Evolutionary conservation across 345 rosid genomes (phyloP).

Genomic region (Populus ilicifolia): DNA sequence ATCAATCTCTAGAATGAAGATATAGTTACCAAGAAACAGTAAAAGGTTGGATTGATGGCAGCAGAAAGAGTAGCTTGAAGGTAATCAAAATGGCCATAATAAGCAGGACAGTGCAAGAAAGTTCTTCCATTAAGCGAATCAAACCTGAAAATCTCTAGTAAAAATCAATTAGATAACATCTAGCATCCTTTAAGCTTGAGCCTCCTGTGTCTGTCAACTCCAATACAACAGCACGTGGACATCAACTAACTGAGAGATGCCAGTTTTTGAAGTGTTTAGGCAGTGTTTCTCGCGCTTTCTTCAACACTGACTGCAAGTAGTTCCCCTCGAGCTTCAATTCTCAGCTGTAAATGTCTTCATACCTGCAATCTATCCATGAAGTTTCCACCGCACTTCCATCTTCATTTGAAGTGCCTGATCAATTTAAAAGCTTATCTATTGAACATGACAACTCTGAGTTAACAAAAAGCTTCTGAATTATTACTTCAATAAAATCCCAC

Average conservation of each 20-base stretch:
- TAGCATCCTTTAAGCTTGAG: constrained; percentile 28
- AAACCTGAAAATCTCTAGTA: constrained; percentile 86
- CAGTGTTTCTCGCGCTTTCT: constrained; percentile 84
- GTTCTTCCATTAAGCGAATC: constrained; percentile 83
- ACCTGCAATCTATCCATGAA: constrained; percentile 92
- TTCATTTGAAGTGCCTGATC: constrained; percentile 81
- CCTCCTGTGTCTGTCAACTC: constrained; percentile 52
- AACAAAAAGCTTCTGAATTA: neutral
- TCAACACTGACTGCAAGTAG: constrained; percentile 71
- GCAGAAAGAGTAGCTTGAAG: constrained; percentile 73
- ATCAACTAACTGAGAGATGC: constrained; percentile 17
- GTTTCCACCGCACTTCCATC: constrained; percentile 87
- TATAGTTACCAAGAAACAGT: constrained; percentile 25
- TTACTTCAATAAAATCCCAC: constrained; percentile 11
- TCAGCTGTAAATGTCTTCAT: constrained; percentile 81
- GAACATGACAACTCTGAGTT: constrained; percentile 20
- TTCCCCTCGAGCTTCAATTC: constrained; percentile 95
- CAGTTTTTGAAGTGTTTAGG: constrained; percentile 20
- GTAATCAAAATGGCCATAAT: constrained; percentile 75
- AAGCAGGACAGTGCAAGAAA: constrained; percentile 93
- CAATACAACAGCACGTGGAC: constrained; percentile 54
- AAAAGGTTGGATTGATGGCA: constrained; percentile 69
- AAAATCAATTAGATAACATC: constrained; percentile 4
- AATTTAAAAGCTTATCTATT: constrained; percentile 56
- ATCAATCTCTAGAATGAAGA: no score